phyloP scores from a whole-genome alignment of 2,329 filamentous ascomycete genomes.

The Talaromyces albobiverticillius region DNA sequence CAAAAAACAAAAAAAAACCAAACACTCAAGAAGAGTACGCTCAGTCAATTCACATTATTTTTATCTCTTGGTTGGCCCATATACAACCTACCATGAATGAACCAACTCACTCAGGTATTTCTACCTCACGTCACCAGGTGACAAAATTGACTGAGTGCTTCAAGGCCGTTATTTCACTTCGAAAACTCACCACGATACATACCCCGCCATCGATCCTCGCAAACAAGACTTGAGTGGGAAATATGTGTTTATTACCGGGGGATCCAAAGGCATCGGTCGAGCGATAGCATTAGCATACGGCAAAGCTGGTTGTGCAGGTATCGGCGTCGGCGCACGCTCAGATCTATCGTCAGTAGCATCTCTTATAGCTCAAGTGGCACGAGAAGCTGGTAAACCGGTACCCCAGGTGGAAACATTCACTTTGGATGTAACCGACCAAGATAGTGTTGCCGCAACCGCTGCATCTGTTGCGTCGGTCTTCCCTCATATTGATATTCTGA shows the following conservation, averaged over 20 bases:
- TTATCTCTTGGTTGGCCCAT: no score
- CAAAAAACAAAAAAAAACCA: no score
- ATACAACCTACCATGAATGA: no score
- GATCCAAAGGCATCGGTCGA: conserved; percentile 53
- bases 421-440: conserved; percentile 42
- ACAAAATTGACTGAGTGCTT: no score
- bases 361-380: conserved; percentile 34
- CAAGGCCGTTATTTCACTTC: conserved; percentile 11
- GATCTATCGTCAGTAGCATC: conserved; percentile 35
- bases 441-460: conserved; percentile 27
- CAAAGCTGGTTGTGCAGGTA: conserved; percentile 49
- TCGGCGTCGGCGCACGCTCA: conserved; percentile 55
- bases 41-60: no score
- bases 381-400: conserved; percentile 29
- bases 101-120: no score
- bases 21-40: no score
- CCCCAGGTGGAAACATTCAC: conserved; percentile 44
- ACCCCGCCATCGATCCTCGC: conserved; percentile 44
- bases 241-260: conserved; percentile 54
- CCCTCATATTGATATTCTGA: conserved; percentile 41
- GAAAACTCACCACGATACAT: conserved; percentile 49
- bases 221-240: conserved; percentile 44
- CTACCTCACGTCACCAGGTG: no score
- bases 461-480: background rate
- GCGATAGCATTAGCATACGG: conserved; percentile 57